Base-by-base conservation (phyloP, 768 basidiomycete species). In the Termitomyces sp. region DNA sequence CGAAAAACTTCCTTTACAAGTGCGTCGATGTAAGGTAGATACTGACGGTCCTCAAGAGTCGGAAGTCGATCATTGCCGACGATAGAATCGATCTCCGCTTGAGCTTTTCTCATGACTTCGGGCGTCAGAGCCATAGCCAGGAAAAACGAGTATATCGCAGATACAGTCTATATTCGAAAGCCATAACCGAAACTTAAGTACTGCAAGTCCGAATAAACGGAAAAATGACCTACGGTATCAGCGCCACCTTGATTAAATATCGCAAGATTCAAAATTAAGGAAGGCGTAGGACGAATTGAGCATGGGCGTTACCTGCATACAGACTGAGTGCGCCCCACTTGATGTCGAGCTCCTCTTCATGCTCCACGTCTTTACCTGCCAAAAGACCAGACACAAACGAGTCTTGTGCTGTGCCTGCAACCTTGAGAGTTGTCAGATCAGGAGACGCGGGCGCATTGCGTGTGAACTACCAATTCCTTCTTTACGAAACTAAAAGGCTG, bases 251-350 rank as follows among this genome's bases (percentile, higher is more conserved):
- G 37, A 54, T 6, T 27, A 27, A 13, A 42, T 31, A 56, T 55
- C 55, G 39, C 48, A 51, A 20, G 34, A 27, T 3, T 22, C n/a
- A 51, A 16, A 36, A 34, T 13, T 2, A 36, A 12, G n/a, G 1
- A 27, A 27, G 27, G 27, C 3, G 27, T 27, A 22, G 7, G 12
- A 20, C 2, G n/a, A 31, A 11, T 49, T 36, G 15, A 6, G 30
- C 22, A 37, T 36, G 27, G 50, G 42, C 49, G 49, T n/a, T 63
- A 80, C 80, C 80, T 39, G 78, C 75, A 66, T 82, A 81, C 13
- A 82, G 65, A 46, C 81, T 80, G 22, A 76, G 76, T 30, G 81
- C 75, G 39, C 85, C 81, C 83, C 86, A 87, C 68, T 85, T 88
- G 60, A 89, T 73, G 58, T 82, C 78, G 57, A 77, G 69, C 57